Percentiles rank a stretch among this genome's conserved stretches.
phyloP scores from a whole-genome alignment of 106 monocot genomes.

The Dendrobium huoshanense region DNA sequence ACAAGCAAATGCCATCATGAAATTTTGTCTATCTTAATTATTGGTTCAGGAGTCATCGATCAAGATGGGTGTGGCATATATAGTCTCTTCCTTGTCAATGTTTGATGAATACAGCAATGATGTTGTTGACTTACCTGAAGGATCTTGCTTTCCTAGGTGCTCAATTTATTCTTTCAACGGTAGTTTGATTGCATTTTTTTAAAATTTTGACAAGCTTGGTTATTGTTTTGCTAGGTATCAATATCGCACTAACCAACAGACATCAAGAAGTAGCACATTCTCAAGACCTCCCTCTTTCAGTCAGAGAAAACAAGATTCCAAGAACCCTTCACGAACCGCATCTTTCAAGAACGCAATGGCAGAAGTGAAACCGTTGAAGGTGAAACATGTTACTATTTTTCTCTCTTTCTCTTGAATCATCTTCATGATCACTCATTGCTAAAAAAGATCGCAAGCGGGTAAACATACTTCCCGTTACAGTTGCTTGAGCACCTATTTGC shows the following conservation, averaged over 20 bases:
- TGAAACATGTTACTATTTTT: constrained; percentile 11
- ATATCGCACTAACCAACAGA: constrained; percentile 37
- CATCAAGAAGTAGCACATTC: constrained; percentile 20
- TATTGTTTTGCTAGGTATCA: constrained; percentile 26
- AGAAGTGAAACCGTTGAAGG: constrained; percentile 90
- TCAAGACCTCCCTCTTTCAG: constrained; percentile 46
- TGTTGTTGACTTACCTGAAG: constrained; percentile 75
- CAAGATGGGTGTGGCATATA: constrained; percentile 52
- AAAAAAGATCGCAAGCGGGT: background rate
- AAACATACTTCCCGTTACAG: constrained; percentile 9
- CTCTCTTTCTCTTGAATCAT: background rate
- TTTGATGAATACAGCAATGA: constrained; percentile 97
- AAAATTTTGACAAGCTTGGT: background rate
- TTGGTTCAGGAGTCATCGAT: constrained; percentile 71
- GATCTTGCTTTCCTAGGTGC: constrained; percentile 94
- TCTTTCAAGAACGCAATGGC: constrained; percentile 63
- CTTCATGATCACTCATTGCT: background rate
- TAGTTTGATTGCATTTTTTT: background rate
- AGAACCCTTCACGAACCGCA: constrained; percentile 30
- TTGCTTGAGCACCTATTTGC: constrained; percentile 47
- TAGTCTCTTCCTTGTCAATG: constrained; percentile 61
- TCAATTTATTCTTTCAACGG: background rate
- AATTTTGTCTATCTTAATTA: constrained; percentile 3
- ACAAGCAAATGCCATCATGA: background rate
- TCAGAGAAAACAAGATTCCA: constrained; percentile 36